These are phyloP conservation scores for Boletus subcaerulescens DNA, from an alignment of 768 basidiomycete genomes.

Conservation along the genomic window DNA sequence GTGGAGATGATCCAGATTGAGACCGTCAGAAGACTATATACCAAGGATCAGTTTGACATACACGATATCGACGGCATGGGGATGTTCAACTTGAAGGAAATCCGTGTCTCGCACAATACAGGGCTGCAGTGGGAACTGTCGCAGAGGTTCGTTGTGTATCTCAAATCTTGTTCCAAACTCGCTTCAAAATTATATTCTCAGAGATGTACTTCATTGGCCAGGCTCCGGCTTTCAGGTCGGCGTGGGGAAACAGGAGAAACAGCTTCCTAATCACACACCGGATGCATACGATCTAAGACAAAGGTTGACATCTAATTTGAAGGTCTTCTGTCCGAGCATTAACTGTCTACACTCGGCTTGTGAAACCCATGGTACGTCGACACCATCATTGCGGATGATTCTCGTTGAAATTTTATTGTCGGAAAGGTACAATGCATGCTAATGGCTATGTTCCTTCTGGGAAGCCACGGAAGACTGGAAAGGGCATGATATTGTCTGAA, in stretches of 20 bases:
- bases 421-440: not conserved
- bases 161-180: not conserved
- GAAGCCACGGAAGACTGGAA: slow-evolving; percentile 22
- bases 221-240: slow-evolving; percentile 9
- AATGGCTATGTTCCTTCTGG: slow-evolving; percentile 14
- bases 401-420: not conserved
- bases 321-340: slow-evolving; percentile 44
- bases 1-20: slow-evolving; percentile 51
- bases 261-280: slow-evolving; percentile 12
- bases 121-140: slow-evolving; percentile 43
- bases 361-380: slow-evolving; percentile 34
- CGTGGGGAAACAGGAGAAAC: slow-evolving; percentile 1
- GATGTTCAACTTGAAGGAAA: slow-evolving; percentile 20
- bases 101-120: slow-evolving; percentile 20
- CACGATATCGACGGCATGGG: slow-evolving; percentile 35
- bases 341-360: slow-evolving; percentile 44
- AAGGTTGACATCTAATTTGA: slow-evolving; percentile 32
- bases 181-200: slow-evolving; percentile 10
- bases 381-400: not conserved
- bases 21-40: slow-evolving; percentile 38
- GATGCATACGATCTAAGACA: slow-evolving; percentile 27
- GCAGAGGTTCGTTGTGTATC: slow-evolving; percentile 37
- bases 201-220: slow-evolving; percentile 41
- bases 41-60: slow-evolving; percentile 27
- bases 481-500: slow-evolving; percentile 26